Evolutionary conservation across 2,329 filamentous ascomycete genomes (phyloP), one percentile per base, ranked within the genome.

Genomic region (Stachybotrys chartarum): DNA sequence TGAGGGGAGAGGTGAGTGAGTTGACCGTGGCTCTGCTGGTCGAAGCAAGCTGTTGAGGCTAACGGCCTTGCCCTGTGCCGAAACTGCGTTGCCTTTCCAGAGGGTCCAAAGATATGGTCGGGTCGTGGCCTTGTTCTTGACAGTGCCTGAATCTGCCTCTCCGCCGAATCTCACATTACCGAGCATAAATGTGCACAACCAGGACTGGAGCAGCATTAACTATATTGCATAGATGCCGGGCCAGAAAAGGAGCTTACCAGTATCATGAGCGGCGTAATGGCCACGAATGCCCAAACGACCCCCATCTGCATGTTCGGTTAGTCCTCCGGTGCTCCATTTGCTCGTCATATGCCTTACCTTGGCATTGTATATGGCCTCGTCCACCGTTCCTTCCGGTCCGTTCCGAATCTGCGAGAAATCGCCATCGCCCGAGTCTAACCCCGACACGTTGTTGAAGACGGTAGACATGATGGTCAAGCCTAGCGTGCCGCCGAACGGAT

Each of bases 391-490:
- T 8, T 47, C 56, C 1, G 62, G 54, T 3, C 56, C 44, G 16
- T 61, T 57, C 14, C 63, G 60, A 14, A 64, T 56, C 8, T 60
- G 54, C 2, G 59, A 63, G 47, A 69, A 69, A 51, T 65, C 60
- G 30, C 56, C 54, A 14, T 63, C 49, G 14, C 56, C 57, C 1
- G 60, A 61, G 30, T 62, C 58, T 11, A 71, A 56, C 1, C 66
- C 69, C 6, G 68, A 68, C 5, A 66, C 70, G 58, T 88, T 88
- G 63, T 87, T 86, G 67, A 88, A 88, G 1, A 88, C 84, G 8
- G 80, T 78, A 14, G 83, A 79, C 85, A 88, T 88, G 61, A 88
- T 77, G 0, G 85, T 86, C 50, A 88, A 73, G 0, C 80, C 80
- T 3, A 88, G 68, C 0, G 84, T 87, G 12, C 86, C 85, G 4